Evolutionary conservation across 2,329 filamentous ascomycete species (phyloP).

Genomic region (Metarhizium robertsii): DNA sequence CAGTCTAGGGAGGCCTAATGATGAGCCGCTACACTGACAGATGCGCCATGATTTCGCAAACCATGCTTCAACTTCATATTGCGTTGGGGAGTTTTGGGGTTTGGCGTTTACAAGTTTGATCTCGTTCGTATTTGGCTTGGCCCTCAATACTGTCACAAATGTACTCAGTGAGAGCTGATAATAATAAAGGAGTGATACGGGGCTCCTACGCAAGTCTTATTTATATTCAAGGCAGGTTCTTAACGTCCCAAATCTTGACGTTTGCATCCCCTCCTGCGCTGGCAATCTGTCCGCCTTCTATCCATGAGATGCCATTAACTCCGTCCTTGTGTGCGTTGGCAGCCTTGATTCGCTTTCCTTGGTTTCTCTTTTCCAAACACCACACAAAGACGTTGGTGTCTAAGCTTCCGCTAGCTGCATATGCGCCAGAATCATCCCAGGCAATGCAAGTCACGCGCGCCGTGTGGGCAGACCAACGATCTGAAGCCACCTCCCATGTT

Average conservation of each 20-base stretch:
- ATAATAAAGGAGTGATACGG: not conserved
- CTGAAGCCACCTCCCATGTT: constrained; percentile 64
- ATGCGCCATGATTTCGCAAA: not conserved
- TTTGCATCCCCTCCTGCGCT: constrained; percentile 81
- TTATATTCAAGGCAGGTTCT: constrained; percentile 22
- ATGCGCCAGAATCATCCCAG: constrained; percentile 71
- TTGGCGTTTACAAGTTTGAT: not conserved
- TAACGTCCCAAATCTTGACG: constrained; percentile 70
- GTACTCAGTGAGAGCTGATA: not conserved
- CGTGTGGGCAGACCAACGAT: constrained; percentile 57
- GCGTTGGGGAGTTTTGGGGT: not conserved
- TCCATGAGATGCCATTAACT: constrained; percentile 80
- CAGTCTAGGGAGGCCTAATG: not conserved
- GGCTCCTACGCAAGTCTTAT: not conserved
- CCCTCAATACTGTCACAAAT: not conserved
- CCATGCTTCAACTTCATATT: not conserved
- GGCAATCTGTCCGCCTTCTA: constrained; percentile 59
- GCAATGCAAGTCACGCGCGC: constrained; percentile 48
- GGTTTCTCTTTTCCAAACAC: constrained; percentile 69
- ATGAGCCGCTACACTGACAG: not conserved
- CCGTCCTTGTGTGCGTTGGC: constrained; percentile 93
- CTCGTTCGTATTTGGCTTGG: not conserved
- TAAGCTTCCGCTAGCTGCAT: constrained; percentile 74
- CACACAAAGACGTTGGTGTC: constrained; percentile 92
- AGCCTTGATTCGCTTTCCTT: constrained; percentile 75